Evolutionary conservation across 257 asterid genomes (phyloP).

Genomic region (Primulina huaijiensis): DNA sequence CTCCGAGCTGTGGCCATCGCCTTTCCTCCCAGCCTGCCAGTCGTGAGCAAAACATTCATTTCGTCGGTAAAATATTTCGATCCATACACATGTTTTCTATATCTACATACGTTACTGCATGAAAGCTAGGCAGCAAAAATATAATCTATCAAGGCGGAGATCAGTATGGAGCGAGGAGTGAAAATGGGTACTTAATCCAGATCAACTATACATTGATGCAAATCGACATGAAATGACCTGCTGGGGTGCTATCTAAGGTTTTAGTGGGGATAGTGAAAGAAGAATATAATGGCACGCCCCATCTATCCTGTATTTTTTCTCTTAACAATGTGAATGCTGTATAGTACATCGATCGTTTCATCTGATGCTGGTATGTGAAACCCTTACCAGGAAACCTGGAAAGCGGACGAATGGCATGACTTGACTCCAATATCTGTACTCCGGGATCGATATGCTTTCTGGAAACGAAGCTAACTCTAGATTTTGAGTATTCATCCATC

Average conservation of each 20-base stretch:
- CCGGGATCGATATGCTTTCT: not conserved
- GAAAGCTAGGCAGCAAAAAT: not conserved
- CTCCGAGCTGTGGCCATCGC: not conserved
- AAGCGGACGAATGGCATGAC: too few relatives aligned
- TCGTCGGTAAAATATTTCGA: not conserved
- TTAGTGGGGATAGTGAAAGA: not conserved
- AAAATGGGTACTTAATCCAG: too few relatives aligned
- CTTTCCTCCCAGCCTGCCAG: conserved; percentile 20
- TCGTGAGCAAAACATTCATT: not conserved
- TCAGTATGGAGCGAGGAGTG: too few relatives aligned
- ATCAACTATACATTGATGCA: not conserved
- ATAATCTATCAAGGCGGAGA: too few relatives aligned
- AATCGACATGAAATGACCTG: not conserved
- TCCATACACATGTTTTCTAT: not conserved
- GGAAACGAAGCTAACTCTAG: not conserved
- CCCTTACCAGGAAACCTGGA: not conserved
- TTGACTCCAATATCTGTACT: not conserved
- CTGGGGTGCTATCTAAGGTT: too few relatives aligned
- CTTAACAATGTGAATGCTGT: too few relatives aligned
- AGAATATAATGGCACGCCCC: not conserved
- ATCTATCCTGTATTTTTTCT: too few relatives aligned
- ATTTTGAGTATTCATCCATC: not conserved
- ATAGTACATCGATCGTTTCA: too few relatives aligned
- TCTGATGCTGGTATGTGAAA: not conserved
- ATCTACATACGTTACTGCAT: not conserved